Percentiles rank a stretch among this genome's conserved stretches.
Evolutionary conservation across 768 basidiomycete genomes (phyloP).

Genomic region (Tricholoma sp.): DNA sequence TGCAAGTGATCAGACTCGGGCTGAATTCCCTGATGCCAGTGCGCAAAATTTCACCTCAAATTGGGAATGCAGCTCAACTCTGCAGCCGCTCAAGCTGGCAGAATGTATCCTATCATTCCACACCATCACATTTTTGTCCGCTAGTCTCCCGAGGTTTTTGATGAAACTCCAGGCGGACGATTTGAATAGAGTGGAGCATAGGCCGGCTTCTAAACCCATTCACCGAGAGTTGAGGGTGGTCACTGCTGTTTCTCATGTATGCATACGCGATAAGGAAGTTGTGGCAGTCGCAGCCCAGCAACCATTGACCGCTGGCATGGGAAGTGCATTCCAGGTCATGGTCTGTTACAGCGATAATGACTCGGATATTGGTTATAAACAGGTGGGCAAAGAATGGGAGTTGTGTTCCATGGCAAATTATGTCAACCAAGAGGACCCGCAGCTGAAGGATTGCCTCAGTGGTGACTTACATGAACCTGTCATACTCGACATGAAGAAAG

Average conservation of each 20-base stretch:
- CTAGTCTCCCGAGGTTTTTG: too few species aligned
- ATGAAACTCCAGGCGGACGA: too few species aligned
- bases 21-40: too few species aligned
- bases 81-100: too few species aligned
- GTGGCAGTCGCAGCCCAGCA: not conserved
- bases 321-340: not conserved
- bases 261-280: not conserved
- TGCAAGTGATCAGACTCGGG: too few species aligned
- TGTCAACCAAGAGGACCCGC: not conserved
- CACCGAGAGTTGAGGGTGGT: too few species aligned
- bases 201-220: too few species aligned
- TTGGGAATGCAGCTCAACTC: too few species aligned
- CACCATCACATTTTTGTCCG: too few species aligned
- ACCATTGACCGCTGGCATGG: not conserved
- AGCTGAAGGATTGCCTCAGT: not conserved
- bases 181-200: too few species aligned
- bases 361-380: not conserved
- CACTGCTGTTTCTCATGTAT: not conserved
- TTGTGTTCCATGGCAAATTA: not conserved
- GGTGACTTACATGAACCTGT: not conserved
- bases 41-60: too few species aligned
- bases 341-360: not conserved
- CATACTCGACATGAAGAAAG: not conserved
- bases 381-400: not conserved
- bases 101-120: too few species aligned